Evolutionary conservation across 306 rosid species (phyloP), one percentile per base, ranked within the genome.

Genomic region (Medicago lupulina): DNA sequence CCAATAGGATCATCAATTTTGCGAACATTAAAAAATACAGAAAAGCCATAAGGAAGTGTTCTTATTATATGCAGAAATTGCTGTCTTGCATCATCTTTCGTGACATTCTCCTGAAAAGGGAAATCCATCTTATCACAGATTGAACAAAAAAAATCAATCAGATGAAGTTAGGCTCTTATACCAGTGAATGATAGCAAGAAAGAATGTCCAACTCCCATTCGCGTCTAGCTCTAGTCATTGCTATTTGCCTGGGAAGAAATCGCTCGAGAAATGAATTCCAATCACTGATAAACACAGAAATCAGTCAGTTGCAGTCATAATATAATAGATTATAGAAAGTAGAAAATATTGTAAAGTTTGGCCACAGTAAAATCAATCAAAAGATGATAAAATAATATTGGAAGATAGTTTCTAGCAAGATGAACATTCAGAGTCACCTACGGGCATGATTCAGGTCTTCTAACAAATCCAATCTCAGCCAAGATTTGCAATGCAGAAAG

Each of bases 1-100:
- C 98, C 98, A 73, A 93, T 93, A 50, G 98, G 98, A 85, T 93
- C 97, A 81, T 93, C 97, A 76, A 93, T 93, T 90, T 89, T 93
- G 40, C 96, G 97, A 70, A 93, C 90, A 74, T 90, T 84, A 79
- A 93, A 93, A 84, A 93, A 93, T 54, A 93, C 94, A 25, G 98
- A 89, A 85, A 86, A 87, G 67, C 98, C 98, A 57, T 89, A 93
- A 39, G 97, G 98, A 89, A 93, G 92, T 61, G 91, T 77, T 81
- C 91, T 91, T 75, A 93, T 82, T 77, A 91, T 88, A 28, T 96
- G 93, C 74, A 93, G 80, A 81, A 93, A 89, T 25, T 93, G 98
- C 46, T 91, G 97, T 76, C 97, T 93, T 67, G 98, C 98, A 64
- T 91, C 98, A 39, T 93, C 98, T 81, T 89, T 93, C 16, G 90